Percentiles rank a stretch among this genome's conserved stretches.
Conservation (phyloP, 108 stramenopile genomes). For the Nannochloropsis salina region DNA sequence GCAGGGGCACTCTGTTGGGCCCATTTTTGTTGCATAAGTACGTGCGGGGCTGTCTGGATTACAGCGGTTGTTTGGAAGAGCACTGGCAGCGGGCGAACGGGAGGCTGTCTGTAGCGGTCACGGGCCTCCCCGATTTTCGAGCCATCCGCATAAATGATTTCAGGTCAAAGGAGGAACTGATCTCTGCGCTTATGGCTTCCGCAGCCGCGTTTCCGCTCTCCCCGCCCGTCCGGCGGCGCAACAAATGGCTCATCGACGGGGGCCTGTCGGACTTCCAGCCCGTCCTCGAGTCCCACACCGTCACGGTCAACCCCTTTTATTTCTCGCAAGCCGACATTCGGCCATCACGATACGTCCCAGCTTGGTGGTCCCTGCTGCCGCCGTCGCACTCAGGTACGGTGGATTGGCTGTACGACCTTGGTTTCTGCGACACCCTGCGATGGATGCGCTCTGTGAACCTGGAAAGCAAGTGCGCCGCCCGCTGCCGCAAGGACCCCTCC, state of each 20-base stretch:
- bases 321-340: slow-evolving; percentile 47
- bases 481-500: slow-evolving; percentile 20
- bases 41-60: slow-evolving; percentile 40
- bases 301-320: slow-evolving; percentile 51
- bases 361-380: slow-evolving; percentile 54
- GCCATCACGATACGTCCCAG: slow-evolving; percentile 52
- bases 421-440: slow-evolving; percentile 45
- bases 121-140: slow-evolving; percentile 25
- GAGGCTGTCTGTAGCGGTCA: slow-evolving; percentile 39
- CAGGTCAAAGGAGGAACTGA: slow-evolving; percentile 39
- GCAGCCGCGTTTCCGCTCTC: slow-evolving; percentile 52
- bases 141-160: slow-evolving; percentile 34
- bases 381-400: slow-evolving; percentile 45
- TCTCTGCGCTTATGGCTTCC: slow-evolving; percentile 43
- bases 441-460: slow-evolving; percentile 44
- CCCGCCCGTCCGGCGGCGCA: slow-evolving; percentile 34
- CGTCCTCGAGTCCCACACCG: slow-evolving; percentile 31
- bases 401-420: slow-evolving; percentile 56
- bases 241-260: slow-evolving; percentile 47
- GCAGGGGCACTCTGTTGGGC: slow-evolving; percentile 44
- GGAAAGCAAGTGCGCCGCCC: slow-evolving; percentile 37
- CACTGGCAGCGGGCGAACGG: slow-evolving; percentile 29
- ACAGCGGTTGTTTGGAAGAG: slow-evolving; percentile 33
- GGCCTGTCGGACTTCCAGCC: slow-evolving; percentile 48
- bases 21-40: slow-evolving; percentile 39